Evolutionary conservation across 768 basidiomycete genomes (phyloP).

Genomic region (Leccinum imitatum): DNA sequence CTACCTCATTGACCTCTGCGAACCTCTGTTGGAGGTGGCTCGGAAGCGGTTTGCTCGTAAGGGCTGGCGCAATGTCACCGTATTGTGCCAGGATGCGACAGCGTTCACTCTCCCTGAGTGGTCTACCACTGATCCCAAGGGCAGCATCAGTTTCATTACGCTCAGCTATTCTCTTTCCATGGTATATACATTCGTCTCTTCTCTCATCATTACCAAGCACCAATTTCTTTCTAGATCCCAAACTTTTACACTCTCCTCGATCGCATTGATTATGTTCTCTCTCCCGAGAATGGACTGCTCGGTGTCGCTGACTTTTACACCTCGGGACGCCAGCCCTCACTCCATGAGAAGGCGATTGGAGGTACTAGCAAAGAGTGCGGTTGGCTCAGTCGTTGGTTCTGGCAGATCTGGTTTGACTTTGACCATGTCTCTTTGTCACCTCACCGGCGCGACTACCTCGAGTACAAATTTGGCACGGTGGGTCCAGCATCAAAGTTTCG

Average conservation of each 20-base stretch:
- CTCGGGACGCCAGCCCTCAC: slow-evolving; percentile 50
- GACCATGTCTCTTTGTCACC: slow-evolving; percentile 55
- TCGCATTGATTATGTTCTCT: slow-evolving; percentile 62
- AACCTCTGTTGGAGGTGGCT: slow-evolving; percentile 68
- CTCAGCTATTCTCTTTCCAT: slow-evolving; percentile 60
- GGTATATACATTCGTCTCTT: slow-evolving; percentile 29
- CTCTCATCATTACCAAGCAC: not conserved
- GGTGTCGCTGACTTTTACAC: slow-evolving; percentile 78
- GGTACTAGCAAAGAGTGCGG: slow-evolving; percentile 58
- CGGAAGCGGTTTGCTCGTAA: slow-evolving; percentile 60
- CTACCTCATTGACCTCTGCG: slow-evolving; percentile 74
- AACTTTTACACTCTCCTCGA: slow-evolving; percentile 67
- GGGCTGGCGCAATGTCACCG: slow-evolving; percentile 74
- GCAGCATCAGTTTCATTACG: slow-evolving; percentile 53
- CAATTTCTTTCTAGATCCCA: slow-evolving; percentile 43
- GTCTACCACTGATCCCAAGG: slow-evolving; percentile 48
- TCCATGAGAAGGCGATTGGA: slow-evolving; percentile 62
- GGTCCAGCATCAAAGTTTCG: slow-evolving; percentile 15
- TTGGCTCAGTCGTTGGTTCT: slow-evolving; percentile 74
- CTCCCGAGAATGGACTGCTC: slow-evolving; percentile 56
- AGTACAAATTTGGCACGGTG: slow-evolving; percentile 76
- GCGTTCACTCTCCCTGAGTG: slow-evolving; percentile 66
- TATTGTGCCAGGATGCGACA: slow-evolving; percentile 71
- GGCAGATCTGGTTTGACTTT: slow-evolving; percentile 71
- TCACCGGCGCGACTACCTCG: slow-evolving; percentile 67